phyloP scores from a whole-genome alignment of 768 basidiomycete genomes.

The Russula dissimulans region DNA sequence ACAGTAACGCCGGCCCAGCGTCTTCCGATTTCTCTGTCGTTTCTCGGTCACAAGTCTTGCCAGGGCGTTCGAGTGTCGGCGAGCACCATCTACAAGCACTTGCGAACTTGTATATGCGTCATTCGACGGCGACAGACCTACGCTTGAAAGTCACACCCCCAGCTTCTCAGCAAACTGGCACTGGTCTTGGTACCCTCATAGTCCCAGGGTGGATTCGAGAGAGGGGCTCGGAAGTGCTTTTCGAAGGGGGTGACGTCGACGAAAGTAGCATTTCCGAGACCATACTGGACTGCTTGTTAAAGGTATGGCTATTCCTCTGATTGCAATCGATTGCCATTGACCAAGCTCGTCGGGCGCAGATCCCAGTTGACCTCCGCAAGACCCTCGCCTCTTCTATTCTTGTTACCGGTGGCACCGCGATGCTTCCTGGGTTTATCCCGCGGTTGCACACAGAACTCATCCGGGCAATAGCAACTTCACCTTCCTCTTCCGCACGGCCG shows the following conservation, averaged over 20 bases:
- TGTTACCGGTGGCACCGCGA: constrained; percentile 80
- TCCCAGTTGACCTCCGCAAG: constrained; percentile 83
- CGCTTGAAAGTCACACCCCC: constrained; percentile 63
- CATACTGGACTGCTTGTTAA: constrained; percentile 69
- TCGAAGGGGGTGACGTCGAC: constrained; percentile 84
- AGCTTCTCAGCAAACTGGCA: constrained; percentile 52
- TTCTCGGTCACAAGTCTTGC: constrained; percentile 32
- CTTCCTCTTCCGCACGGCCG: constrained; percentile 27
- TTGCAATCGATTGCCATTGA: neutral
- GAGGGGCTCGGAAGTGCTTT: constrained; percentile 81
- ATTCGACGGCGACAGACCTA: constrained; percentile 72
- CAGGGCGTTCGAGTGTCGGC: constrained; percentile 25
- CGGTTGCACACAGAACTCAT: constrained; percentile 76
- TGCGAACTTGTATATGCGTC: constrained; percentile 58
- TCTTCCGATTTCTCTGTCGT: constrained; percentile 52
- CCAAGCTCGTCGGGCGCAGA: constrained; percentile 34
- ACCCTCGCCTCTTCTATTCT: constrained; percentile 79
- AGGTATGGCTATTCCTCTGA: constrained; percentile 37
- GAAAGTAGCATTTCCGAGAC: constrained; percentile 78
- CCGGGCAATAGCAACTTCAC: constrained; percentile 42
- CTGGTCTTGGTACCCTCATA: constrained; percentile 67
- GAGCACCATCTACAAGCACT: constrained; percentile 57
- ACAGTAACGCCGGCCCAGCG: constrained; percentile 40
- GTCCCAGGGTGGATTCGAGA: constrained; percentile 96
- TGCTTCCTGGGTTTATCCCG: constrained; percentile 88